Conservation (phyloP, 352 stramenopile genomes). For the Blastocystis sp. region DNA sequence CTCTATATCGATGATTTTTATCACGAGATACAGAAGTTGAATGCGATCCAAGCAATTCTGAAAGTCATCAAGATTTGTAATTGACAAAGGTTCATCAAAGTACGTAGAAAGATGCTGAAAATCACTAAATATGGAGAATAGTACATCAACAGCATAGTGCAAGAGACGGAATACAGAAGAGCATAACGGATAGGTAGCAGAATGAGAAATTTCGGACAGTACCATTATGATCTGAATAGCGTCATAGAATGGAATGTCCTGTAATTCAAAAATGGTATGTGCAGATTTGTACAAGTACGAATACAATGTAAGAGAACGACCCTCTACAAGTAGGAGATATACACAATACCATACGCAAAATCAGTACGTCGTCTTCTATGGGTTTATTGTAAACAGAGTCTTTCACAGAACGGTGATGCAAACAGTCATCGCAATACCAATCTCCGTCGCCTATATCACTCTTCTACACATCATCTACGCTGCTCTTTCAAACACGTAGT, state of each 20-base stretch:
- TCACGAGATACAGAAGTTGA: neutral
- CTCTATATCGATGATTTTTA: neutral
- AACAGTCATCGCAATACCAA: slow-evolving; percentile 54
- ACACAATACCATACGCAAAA: neutral
- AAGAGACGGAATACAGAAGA: slow-evolving; percentile 35
- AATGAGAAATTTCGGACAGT: slow-evolving; percentile 9
- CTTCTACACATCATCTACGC: neutral
- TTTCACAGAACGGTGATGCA: neutral
- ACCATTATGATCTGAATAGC: slow-evolving; percentile 15
- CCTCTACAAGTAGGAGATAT: neutral
- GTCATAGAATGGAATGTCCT: neutral
- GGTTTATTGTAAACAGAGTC: slow-evolving; percentile 30
- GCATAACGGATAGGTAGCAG: neutral
- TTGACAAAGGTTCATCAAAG: neutral
- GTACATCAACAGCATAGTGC: neutral
- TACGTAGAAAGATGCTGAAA: neutral
- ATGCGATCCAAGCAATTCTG: slow-evolving; percentile 28
- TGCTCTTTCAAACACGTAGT: neutral
- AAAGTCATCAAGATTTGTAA: neutral
- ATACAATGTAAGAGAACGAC: neutral
- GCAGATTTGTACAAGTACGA: neutral
- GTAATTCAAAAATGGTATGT: neutral
- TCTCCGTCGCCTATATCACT: slow-evolving; percentile 23
- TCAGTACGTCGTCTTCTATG: neutral
- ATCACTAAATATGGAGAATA: neutral